Evolutionary conservation across 176 grass and related monocot genomes (phyloP), one percentile per base, ranked within the genome.

Genomic region (Miscanthus lutarioriparius): DNA sequence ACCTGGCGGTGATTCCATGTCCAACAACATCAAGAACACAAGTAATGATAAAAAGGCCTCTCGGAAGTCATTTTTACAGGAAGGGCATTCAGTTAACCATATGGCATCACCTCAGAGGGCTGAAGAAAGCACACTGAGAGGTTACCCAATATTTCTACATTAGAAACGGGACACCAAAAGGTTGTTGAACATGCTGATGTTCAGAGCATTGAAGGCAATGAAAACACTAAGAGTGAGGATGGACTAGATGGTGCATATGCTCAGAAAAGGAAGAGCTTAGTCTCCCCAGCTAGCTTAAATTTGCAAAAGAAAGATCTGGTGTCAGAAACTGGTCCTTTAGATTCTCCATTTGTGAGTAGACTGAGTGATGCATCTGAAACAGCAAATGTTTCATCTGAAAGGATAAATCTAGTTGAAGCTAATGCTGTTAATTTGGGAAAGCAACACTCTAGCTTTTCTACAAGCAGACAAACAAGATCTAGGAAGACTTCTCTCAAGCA

Each of bases 201-300:
- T 56, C 69, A 80, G 72, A 67, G 62, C 61, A 59, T 76, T 39
- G 41, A 19, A 56, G 25, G 41, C 49, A 75, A 61, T 83, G 64
- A 73, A 62, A 84, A 39, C 13, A 67, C 47, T 74, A 76, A 68
- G 56, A 39, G 54, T 47, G 22, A 35, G 11, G 83, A 80, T 69
- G 53, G 39, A 61, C 43, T 79, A 6, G 35, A 73, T 79, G 74
- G 6, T 86, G 28, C 54, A 76, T 54, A 85, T 64, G 23, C 84
- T 75, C 82, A 88, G 37, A 87, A 90, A 63, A 88, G 47, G 69
- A 93, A 91, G 27, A 61, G 74, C 38, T 86, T 81, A 1, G 30
- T 49, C 48, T 84, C 90, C 48, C 36, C 78, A 73, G 12, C 16
- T 77, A 68, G 35, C 19, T 58, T 78, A 48, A 87, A 77, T 30